Evolutionary conservation across 2,329 filamentous ascomycete genomes (phyloP), one percentile per base, ranked within the genome.

Genomic region (Penicillium sp.): DNA sequence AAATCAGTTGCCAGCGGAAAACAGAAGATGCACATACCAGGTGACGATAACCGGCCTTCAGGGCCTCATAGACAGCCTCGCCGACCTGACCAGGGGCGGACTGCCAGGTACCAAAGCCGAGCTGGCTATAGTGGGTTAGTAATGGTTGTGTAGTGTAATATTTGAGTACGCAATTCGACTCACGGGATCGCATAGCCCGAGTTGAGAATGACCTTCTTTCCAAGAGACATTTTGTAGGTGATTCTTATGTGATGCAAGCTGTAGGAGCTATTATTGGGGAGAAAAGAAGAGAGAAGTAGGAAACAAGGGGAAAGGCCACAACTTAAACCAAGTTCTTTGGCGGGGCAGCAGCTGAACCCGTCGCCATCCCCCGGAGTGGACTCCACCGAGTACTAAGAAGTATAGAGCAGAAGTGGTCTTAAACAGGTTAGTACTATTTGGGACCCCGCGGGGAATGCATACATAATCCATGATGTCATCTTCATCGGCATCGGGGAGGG

Each of bases 21-120:
- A 8, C 12, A 14, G n/a, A 11, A 7, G 14, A 14, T 37, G 13
- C 27, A 59, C 64, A 43, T 61, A 69, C 66, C 57, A 72, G 50
- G 51, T 72, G 69, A 56, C 69, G 69, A 58, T 72, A 72, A 38
- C 69, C 69, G 28, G 64, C 65, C 58, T 71, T 71, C 49, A 72
- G 53, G 36, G 69, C 69, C 53, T 70, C 56, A 52, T 68, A 72
- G 49, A 72, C 68, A 19, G 68, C 65, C 55, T 68, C 65, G 30
- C 68, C 69, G 41, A 72, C 69, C 57, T 71, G 58, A 36, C 69
- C 68, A 46, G 69, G 69, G 49, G 60, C 65, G 33, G 69, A 67
- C 51, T 72, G 69, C 69, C 69, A 72, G 50, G 69, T 72, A 42
- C 69, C 69, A 46, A 71, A 72, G 50, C 69, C 69, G 57, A 70